Evolutionary conservation across 139 green algal species (phyloP), one percentile per base, ranked within the genome.

Genomic region (Tetradesmus obliquus): DNA sequence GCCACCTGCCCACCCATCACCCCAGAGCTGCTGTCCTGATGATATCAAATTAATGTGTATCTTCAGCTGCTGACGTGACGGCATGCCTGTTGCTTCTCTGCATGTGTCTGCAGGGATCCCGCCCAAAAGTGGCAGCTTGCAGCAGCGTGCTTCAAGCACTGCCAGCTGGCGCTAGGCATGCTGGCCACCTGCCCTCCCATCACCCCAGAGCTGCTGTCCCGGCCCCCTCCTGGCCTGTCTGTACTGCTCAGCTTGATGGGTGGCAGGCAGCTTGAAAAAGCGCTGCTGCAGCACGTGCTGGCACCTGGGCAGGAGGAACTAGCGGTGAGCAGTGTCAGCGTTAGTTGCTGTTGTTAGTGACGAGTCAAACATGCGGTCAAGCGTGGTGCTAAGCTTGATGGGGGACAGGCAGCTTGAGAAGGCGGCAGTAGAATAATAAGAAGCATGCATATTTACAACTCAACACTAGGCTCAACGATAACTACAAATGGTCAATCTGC

Each of bases 241-340:
- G 91, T 97, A n/a, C 92, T 98, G 87, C 90, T 96, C 20, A 95
- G 97, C 85, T 71, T 98, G 51, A 94, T 98, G 62, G 92, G 94
- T 22, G 89, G 82, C 24, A 51, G 91, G 5, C 91, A 89, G 45
- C 51, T 86, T 19, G 87, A 91, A 45, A 85, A 90, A 13, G 92
- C 94, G 1, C 88, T 96, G 19, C 85, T 90, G 69, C 86, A 95
- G 91, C 85, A 92, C 20, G 88, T 95, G 5, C 90, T 95, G n/a
- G 55, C 82, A 19, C 86, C 92, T 5, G 95, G 95, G 8, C 88
- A 95, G 12, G 92, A 95, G 19, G 79, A 89, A 1, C 87, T 97
- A 5, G 92, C 69, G 51, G 85, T 89, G 62, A 89, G 85, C 3
- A 9, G 15, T 9, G 2, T 10, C 3, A 3, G 72, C 72, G 17